Conservation (phyloP, 129 eudicot species). For the Gnaphalium uliginosum region DNA sequence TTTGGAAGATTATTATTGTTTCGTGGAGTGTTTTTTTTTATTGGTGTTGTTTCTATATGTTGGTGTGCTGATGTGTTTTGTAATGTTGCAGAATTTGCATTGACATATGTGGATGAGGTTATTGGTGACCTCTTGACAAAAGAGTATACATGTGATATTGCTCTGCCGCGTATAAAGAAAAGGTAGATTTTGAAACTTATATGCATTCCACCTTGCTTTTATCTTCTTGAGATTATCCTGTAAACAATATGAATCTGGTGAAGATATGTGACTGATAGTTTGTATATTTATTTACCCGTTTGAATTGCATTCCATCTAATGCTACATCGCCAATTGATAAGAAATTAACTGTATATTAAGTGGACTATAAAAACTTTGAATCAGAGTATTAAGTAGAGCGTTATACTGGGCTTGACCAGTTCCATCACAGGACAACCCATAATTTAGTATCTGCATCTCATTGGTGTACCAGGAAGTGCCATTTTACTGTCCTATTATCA, state of each 20-base stretch:
- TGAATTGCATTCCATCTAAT: background rate
- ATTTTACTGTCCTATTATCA: background rate
- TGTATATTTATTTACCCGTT: background rate
- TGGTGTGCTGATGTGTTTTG: too few species aligned
- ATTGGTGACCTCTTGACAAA: slow-evolving; percentile 87
- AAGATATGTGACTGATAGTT: background rate
- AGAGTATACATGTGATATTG: slow-evolving; percentile 93
- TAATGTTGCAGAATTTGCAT: too few species aligned
- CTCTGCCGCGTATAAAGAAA: slow-evolving; percentile 88
- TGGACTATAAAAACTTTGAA: background rate
- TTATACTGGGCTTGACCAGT: slow-evolving; percentile 13
- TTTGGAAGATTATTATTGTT: too few species aligned
- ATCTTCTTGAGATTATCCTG: background rate
- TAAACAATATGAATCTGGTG: background rate
- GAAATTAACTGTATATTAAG: too few species aligned
- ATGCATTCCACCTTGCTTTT: background rate
- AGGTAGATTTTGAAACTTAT: slow-evolving; percentile 44
- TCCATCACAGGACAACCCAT: too few species aligned
- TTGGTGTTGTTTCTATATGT: too few species aligned
- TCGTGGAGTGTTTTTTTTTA: too few species aligned
- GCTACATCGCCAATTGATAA: background rate
- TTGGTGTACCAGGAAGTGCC: slow-evolving; percentile 2
- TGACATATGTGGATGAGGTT: slow-evolving; percentile 93
- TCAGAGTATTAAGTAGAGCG: background rate
- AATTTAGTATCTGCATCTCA: background rate